Conservation (phyloP, 306 rosid genomes). For the Trifolium dubium region DNA sequence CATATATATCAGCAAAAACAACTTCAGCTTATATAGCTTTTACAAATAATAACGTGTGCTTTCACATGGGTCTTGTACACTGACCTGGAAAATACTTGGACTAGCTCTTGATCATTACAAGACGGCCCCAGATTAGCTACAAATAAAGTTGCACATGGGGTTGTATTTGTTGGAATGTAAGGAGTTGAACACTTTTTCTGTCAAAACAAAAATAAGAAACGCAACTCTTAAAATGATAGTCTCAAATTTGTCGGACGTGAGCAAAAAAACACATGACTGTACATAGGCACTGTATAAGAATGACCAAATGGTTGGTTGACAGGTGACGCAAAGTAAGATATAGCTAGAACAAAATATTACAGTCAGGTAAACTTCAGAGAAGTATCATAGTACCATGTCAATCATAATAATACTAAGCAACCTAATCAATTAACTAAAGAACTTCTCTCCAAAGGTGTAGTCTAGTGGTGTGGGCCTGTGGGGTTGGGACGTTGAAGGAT, state of each 20-base stretch:
- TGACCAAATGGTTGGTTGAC: background rate
- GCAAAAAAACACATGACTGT: background rate
- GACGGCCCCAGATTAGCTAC: slow-evolving; percentile 92
- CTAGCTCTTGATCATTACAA: slow-evolving; percentile 86
- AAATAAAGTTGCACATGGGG: slow-evolving; percentile 87
- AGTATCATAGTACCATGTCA: background rate
- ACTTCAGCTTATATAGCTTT: background rate
- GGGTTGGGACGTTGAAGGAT: background rate
- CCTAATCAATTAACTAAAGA: slow-evolving; percentile 19
- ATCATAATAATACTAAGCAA: slow-evolving; percentile 12
- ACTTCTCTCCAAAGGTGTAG: background rate
- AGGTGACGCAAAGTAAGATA: background rate
- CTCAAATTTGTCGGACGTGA: background rate
- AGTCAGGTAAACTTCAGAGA: slow-evolving; percentile 3
- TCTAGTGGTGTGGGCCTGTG: background rate
- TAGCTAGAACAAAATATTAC: slow-evolving; percentile 1
- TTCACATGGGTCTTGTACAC: slow-evolving; percentile 11
- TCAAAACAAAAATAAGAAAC: slow-evolving; percentile 23
- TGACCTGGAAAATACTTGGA: slow-evolving; percentile 83
- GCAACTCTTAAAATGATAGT: slow-evolving; percentile 10
- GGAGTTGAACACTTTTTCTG: slow-evolving; percentile 57
- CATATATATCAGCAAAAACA: slow-evolving; percentile 4
- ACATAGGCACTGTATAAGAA: background rate
- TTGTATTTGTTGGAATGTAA: slow-evolving; percentile 52
- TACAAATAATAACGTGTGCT: slow-evolving; percentile 23